Evolutionary conservation across 257 asterid genomes (phyloP).

Genomic region (Solanum etuberosum): DNA sequence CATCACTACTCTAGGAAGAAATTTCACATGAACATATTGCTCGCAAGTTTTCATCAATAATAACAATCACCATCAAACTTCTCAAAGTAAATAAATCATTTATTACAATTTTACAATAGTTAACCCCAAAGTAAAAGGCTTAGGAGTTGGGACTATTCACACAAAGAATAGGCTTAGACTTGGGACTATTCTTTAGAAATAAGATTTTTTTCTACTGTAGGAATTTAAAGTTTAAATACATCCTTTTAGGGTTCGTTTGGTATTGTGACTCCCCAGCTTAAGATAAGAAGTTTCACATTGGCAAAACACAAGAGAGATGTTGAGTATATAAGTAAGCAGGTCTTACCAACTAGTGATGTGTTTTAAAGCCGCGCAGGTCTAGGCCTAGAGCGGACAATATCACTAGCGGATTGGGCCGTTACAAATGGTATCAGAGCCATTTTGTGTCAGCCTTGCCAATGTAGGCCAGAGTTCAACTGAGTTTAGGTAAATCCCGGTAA

Average conservation of each 20-base stretch:
- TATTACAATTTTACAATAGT: neutral
- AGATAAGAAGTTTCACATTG: rapidly evolving
- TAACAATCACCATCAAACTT: neutral
- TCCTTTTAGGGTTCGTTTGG: neutral
- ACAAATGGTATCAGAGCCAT: no score
- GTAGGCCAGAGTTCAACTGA: neutral
- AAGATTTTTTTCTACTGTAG: neutral
- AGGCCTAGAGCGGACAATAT: no score
- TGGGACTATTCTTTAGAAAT: neutral
- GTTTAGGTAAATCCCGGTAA: no score
- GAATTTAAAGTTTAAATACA: no score
- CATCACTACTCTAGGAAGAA: neutral
- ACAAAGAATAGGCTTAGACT: no score
- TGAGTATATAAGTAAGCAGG: no score
- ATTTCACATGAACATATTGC: neutral
- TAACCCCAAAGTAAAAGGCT: neutral
- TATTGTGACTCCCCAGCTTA: rapidly evolving
- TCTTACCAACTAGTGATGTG: rapidly evolving
- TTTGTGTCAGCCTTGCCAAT: neutral
- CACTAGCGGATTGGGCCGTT: rapidly evolving
- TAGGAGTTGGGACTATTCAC: neutral
- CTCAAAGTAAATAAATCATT: neutral
- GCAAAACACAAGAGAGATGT: no score
- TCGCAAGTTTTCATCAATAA: neutral
- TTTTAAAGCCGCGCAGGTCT: rapidly evolving